Evolutionary conservation across 2,329 filamentous ascomycete species (phyloP).

Genomic region (Helminthosporium solani): DNA sequence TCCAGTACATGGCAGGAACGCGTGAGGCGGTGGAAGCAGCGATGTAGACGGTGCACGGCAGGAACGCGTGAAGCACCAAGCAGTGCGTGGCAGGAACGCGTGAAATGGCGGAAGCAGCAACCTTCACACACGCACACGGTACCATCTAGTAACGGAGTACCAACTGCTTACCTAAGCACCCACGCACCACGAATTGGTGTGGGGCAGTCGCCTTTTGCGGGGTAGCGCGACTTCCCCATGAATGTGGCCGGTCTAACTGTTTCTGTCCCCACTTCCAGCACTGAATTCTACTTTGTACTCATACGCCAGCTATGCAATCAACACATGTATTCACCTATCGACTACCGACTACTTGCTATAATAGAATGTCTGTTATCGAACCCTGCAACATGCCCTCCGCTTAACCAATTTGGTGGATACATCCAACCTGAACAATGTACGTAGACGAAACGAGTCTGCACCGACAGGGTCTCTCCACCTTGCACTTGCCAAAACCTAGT

Average conservation of each 20-base stretch:
- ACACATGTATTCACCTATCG: no score
- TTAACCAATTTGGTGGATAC: neutral
- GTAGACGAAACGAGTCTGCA: neutral
- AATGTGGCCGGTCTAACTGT: neutral
- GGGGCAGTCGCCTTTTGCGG: constrained; percentile 1
- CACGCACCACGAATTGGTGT: neutral
- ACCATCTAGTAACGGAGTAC: neutral
- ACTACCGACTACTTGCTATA: no score
- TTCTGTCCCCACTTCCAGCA: neutral
- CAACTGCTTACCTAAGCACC: neutral
- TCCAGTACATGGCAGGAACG: constrained; percentile 19
- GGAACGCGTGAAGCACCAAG: no score
- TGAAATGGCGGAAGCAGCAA: no score
- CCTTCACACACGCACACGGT: no score
- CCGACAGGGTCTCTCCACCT: constrained; percentile 11
- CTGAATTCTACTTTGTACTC: neutral
- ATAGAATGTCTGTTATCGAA: neutral
- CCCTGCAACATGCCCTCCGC: neutral
- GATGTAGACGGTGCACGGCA: constrained; percentile 19
- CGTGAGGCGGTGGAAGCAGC: constrained; percentile 17
- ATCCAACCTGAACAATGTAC: neutral
- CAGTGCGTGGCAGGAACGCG: no score
- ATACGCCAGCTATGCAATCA: neutral
- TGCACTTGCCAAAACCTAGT: neutral
- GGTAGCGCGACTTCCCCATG: neutral